phyloP scores from a whole-genome alignment of 2,329 filamentous ascomycete species.

The Fonsecaea pedrosoi region DNA sequence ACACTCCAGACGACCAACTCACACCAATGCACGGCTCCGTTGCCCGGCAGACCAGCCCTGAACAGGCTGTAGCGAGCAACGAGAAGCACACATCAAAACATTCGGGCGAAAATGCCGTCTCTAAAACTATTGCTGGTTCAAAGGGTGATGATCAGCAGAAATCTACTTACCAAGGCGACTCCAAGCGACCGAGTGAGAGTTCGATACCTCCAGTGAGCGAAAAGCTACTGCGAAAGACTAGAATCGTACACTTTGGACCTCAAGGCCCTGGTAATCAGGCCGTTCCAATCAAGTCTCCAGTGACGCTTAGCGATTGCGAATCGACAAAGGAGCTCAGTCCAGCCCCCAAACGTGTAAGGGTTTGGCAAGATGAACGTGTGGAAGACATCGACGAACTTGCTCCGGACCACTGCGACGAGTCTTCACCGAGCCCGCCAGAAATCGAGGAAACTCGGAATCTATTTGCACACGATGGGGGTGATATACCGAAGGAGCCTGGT shows the following conservation, averaged over 20 bases:
- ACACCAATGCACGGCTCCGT: not conserved
- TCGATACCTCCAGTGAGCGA: constrained; percentile 31
- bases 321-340: not conserved
- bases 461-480: not conserved
- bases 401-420: not conserved
- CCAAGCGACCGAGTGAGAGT: constrained; percentile 21
- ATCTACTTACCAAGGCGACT: constrained; percentile 8
- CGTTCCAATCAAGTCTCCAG: not conserved
- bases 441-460: not conserved
- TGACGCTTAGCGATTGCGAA: not conserved
- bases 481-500: not conserved
- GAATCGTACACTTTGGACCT: constrained; percentile 30
- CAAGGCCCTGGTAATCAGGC: constrained; percentile 32
- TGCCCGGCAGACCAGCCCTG: not conserved
- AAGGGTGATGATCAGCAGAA: not conserved
- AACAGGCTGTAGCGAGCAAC: constrained; percentile 6
- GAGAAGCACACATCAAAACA: not conserved
- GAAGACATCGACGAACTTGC: constrained; percentile 3
- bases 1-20: not conserved
- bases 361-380: not conserved
- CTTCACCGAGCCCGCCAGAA: not conserved
- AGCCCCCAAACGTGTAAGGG: not conserved
- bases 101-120: not conserved
- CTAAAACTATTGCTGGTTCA: not conserved
- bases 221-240: constrained; percentile 24